These are phyloP conservation scores for Rhodotorula glutinis DNA, from an alignment of 1,284 basidiomycete species.

Conservation along the genomic window DNA sequence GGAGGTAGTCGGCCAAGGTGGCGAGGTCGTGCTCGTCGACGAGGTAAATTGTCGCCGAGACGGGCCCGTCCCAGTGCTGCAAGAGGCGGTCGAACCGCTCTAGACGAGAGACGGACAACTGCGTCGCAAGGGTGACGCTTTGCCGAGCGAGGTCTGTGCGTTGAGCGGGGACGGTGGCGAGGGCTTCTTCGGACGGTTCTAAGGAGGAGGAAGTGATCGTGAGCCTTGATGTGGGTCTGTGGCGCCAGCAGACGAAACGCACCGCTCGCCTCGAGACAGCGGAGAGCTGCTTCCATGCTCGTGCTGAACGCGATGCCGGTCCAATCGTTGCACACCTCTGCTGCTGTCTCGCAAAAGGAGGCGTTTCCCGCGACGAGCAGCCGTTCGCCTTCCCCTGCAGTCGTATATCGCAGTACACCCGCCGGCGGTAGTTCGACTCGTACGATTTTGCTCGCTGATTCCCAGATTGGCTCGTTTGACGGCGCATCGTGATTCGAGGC, in stretches of 20 bases:
- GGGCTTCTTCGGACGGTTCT: neutral
- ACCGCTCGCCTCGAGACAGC: too few relatives aligned
- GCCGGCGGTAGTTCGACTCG: constrained; percentile 17
- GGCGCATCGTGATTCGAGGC: neutral
- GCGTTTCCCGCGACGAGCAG: neutral
- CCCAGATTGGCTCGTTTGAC: constrained; percentile 5
- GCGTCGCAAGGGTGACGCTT: constrained; percentile 30
- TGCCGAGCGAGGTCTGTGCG: neutral
- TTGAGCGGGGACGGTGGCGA: neutral
- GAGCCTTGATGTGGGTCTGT: too few relatives aligned
- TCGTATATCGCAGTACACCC: neutral
- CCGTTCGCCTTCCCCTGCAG: neutral
- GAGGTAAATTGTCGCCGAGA: constrained; percentile 30
- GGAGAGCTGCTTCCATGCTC: too few relatives aligned
- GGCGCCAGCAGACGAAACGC: too few relatives aligned
- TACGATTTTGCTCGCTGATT: neutral
- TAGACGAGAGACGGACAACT: constrained; percentile 28
- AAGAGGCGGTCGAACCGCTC: constrained; percentile 25
- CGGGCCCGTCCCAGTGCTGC: constrained; percentile 19
- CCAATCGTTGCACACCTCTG: too few relatives aligned
- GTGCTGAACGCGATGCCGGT: too few relatives aligned
- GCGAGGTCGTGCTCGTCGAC: constrained; percentile 20
- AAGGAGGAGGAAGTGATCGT: too few relatives aligned
- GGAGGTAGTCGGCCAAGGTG: constrained; percentile 3
- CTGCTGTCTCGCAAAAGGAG: neutral